Conservation (phyloP, 2,329 filamentous ascomycete genomes). For the Pezicula neosporulosa region DNA sequence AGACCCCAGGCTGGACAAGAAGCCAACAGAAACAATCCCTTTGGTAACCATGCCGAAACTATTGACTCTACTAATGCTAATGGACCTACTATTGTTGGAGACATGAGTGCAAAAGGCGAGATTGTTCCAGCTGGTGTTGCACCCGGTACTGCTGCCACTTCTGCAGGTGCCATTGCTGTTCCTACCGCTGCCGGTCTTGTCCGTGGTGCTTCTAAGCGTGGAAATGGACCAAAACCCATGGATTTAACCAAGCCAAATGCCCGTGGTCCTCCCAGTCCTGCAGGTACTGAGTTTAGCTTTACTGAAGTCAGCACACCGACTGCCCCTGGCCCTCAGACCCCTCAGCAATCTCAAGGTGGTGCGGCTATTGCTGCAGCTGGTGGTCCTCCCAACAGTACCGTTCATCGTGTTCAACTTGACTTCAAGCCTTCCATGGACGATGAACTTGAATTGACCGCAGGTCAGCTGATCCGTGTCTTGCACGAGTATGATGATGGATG, state of each 20-base stretch:
- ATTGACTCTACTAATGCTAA: slow-evolving; percentile 37
- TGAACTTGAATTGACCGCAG: slow-evolving; percentile 77
- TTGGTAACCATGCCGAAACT: slow-evolving; percentile 58
- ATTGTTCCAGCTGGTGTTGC: slow-evolving; percentile 27
- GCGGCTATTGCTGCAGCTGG: slow-evolving; percentile 60
- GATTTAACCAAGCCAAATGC: slow-evolving; percentile 47
- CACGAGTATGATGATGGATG: slow-evolving; percentile 99
- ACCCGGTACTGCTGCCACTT: slow-evolving; percentile 18
- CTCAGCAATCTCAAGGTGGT: slow-evolving; percentile 43
- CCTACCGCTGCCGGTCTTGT: slow-evolving; percentile 31
- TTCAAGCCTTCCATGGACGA: slow-evolving; percentile 92
- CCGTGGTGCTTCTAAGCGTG: slow-evolving; percentile 55
- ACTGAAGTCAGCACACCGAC: slow-evolving; percentile 45
- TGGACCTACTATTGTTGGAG: slow-evolving; percentile 37
- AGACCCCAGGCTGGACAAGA: slow-evolving; percentile 38
- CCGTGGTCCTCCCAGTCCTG: slow-evolving; percentile 50
- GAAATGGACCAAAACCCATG: slow-evolving; percentile 42
- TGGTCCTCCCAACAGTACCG: slow-evolving; percentile 57
- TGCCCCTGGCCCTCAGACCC: slow-evolving; percentile 3
- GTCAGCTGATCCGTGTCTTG: slow-evolving; percentile 81
- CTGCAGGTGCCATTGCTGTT: slow-evolving; percentile 8
- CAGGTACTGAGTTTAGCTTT: slow-evolving; percentile 60
- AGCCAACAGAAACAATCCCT: slow-evolving; percentile 64
- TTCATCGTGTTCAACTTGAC: slow-evolving; percentile 91
- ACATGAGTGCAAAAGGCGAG: slow-evolving; percentile 33